Conservation (phyloP, 1,284 basidiomycete species). For the Fomitiporia mediterranea region DNA sequence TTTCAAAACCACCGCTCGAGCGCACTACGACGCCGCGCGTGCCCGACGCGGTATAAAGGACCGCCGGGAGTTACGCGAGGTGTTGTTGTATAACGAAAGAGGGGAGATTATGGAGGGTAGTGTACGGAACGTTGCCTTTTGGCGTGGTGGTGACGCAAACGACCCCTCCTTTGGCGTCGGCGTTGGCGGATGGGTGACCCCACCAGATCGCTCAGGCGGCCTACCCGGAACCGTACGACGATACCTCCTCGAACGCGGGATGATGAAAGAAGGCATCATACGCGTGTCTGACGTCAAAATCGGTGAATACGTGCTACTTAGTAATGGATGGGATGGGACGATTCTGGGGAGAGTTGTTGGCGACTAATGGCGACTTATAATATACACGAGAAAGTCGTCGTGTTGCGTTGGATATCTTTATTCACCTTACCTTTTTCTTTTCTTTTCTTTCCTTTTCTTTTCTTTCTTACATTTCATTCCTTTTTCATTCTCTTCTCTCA, state of each 20-base stretch:
- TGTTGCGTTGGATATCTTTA: neutral
- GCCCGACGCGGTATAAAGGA: slow-evolving; percentile 39
- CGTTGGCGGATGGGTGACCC: slow-evolving; percentile 64
- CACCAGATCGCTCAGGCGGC: slow-evolving; percentile 53
- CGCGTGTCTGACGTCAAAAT: slow-evolving; percentile 39
- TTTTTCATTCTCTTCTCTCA: no score
- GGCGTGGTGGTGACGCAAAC: slow-evolving; percentile 33
- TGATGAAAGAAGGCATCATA: slow-evolving; percentile 38
- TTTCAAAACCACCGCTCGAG: slow-evolving; percentile 66
- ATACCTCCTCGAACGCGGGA: slow-evolving; percentile 59
- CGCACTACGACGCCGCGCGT: slow-evolving; percentile 57
- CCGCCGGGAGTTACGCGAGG: slow-evolving; percentile 40
- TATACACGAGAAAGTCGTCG: no score
- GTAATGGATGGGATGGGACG: slow-evolving; percentile 54
- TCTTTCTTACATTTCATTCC: neutral
- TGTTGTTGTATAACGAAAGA: slow-evolving; percentile 55
- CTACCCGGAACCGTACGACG: slow-evolving; percentile 63
- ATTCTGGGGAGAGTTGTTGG: slow-evolving; percentile 18
- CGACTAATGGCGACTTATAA: no score
- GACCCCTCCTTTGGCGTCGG: slow-evolving; percentile 17
- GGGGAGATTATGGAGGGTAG: slow-evolving; percentile 56
- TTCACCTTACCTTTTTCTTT: neutral
- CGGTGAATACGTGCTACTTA: slow-evolving; percentile 61
- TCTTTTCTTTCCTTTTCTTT: neutral
- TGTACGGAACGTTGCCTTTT: slow-evolving; percentile 65